phyloP scores from a whole-genome alignment of 164 flowering plant species.

The Vitis amurensis region DNA sequence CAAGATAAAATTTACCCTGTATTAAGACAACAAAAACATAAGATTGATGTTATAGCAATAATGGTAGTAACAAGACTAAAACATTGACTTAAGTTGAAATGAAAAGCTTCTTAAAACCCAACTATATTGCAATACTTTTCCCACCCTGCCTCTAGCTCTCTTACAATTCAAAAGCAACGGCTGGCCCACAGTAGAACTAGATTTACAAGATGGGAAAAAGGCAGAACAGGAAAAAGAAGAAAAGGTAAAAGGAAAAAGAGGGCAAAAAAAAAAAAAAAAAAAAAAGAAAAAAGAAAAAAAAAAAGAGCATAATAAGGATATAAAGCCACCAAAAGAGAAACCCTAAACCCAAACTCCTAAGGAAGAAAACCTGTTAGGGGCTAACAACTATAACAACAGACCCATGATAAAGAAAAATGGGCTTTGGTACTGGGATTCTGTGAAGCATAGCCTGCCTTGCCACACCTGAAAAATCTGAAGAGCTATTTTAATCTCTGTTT shows the following conservation, averaged over 20 bases:
- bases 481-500: not conserved
- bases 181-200: constrained; percentile 9
- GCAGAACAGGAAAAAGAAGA: constrained; percentile 3
- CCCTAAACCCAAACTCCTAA: constrained; percentile 23
- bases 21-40: no score
- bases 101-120: not conserved
- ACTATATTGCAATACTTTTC: constrained; percentile 14
- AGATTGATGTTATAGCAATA: no score
- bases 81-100: not conserved
- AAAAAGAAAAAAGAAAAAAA: not conserved
- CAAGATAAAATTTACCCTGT: no score
- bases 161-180: constrained; percentile 2
- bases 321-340: constrained; percentile 4
- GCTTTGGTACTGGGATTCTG: not conserved
- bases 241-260: not conserved
- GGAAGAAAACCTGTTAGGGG: constrained; percentile 22
- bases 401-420: not conserved
- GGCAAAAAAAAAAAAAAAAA: not conserved
- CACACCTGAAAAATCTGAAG: not conserved
- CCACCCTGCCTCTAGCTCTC: constrained; percentile 21
- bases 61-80: no score
- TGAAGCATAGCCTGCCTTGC: not conserved
- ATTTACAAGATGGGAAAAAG: constrained; percentile 23
- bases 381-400: constrained; percentile 8
- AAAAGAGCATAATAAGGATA: constrained; percentile 2